Evolutionary conservation across 140 eudicot genomes (phyloP), one percentile per base, ranked within the genome.

Genomic region (Oenanthe javanica): DNA sequence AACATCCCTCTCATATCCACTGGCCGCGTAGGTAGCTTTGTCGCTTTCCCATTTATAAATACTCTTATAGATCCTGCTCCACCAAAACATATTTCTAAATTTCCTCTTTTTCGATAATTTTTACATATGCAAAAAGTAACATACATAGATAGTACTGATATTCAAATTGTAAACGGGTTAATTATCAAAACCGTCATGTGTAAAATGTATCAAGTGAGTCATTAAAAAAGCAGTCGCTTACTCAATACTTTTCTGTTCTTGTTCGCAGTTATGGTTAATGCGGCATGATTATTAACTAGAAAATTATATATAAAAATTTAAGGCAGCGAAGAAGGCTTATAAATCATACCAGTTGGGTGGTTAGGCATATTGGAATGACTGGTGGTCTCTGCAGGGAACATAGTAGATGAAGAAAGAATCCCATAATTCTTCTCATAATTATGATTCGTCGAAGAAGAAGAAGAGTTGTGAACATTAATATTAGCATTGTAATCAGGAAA

Each of bases 1-100:
- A 90, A 86, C 93, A 89, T 81, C 18, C 82, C 84, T 83, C 87
- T 94, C 83, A 89, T 83, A 86, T 94, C 90, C 67, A 94, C 43
- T 40, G 89, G 88, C 25, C 96, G 97, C 12, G 84, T 91, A 73
- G 89, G 86, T 45, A 94, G 87, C 83, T 92, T 93, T n/a, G 97
- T 90, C 59, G 90, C 89, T 15, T 87, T 90, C 42, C 98, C 98
- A 81, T 94, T 94, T 76, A 94, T 92, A n/a, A 92, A 90, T 82
- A 92, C 98, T 11, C 94, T 87, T 55, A 94, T 90, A 46, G 76
- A 72, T 80, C 92, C 91, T 85, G 87, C 91, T 85, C 86, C 69
- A 80, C 55, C 23, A 13, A 16, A 72, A 8, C 25, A 72, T 71
- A 16, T 8, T 5, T 50, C 15, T 50, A 50, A 50, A 11, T 50